A percentile compares a stretch with the other conserved stretches of the same genome.
Conservation (phyloP, 2,329 filamentous ascomycete genomes). For the Macrophomina tecta region DNA sequence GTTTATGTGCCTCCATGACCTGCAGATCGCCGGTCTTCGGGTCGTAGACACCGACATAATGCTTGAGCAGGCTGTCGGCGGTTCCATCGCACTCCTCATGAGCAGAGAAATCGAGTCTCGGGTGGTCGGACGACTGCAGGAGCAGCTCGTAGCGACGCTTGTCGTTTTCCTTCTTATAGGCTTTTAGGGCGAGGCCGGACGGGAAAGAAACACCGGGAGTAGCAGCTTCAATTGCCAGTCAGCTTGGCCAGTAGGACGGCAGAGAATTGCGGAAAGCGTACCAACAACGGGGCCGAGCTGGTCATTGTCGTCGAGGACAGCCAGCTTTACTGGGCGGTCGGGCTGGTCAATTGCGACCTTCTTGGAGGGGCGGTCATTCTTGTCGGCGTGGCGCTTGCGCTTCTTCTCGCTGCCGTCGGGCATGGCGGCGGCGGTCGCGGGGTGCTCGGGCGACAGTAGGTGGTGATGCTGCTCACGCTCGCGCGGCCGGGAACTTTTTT, state of each 20-base stretch:
- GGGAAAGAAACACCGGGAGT: slow-evolving; percentile 52
- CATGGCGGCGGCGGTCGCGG: slow-evolving; percentile 33
- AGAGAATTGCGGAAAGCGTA: slow-evolving; percentile 39
- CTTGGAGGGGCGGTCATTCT: slow-evolving; percentile 45
- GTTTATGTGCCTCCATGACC: slow-evolving; percentile 58
- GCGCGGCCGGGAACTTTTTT: slow-evolving; percentile 20
- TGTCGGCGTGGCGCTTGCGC: slow-evolving; percentile 44
- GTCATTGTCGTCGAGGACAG: slow-evolving; percentile 54
- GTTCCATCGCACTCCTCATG: slow-evolving; percentile 54
- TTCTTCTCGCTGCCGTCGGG: slow-evolving; percentile 40
- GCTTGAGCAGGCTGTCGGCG: slow-evolving; percentile 59
- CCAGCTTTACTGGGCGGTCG: slow-evolving; percentile 48
- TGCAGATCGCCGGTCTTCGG: slow-evolving; percentile 59
- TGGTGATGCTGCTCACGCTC: neutral
- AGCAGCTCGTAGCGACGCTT: slow-evolving; percentile 56
- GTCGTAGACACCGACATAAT: slow-evolving; percentile 68
- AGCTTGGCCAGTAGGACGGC: neutral
- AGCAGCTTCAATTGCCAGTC: slow-evolving; percentile 38
- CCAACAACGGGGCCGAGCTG: slow-evolving; percentile 57
- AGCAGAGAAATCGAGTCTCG: slow-evolving; percentile 65
- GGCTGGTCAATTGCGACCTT: slow-evolving; percentile 51
- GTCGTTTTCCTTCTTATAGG: slow-evolving; percentile 50
- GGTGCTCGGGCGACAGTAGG: neutral
- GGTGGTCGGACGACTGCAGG: slow-evolving; percentile 66
- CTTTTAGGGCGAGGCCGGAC: slow-evolving; percentile 53